A percentile compares a stretch with the other conserved stretches of the same genome.
Evolutionary conservation across 257 asterid genomes (phyloP).

Genomic region (Petrea volubilis): DNA sequence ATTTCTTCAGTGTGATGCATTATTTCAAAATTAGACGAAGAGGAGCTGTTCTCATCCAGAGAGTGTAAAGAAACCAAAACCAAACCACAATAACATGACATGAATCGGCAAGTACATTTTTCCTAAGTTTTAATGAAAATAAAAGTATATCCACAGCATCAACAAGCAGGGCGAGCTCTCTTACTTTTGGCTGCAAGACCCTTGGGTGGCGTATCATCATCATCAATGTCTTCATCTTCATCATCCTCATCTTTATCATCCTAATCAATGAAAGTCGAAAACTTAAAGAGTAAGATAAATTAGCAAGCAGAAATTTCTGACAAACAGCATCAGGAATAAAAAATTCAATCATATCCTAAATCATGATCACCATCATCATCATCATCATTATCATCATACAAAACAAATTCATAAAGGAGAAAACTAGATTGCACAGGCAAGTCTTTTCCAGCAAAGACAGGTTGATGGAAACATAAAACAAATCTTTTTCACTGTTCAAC

Average conservation of each 20-base stretch:
- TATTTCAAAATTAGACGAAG: neutral
- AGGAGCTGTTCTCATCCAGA: neutral
- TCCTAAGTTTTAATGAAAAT: neutral
- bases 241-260: slow-evolving; percentile 49
- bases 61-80: neutral
- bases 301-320: neutral
- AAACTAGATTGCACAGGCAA: neutral
- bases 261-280: slow-evolving; percentile 31
- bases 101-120: neutral
- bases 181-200: slow-evolving; percentile 80
- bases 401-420: neutral
- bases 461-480: neutral
- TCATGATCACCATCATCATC: slow-evolving; percentile 6
- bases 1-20: neutral
- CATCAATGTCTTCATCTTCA: slow-evolving; percentile 37
- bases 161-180: slow-evolving; percentile 23
- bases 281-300: neutral
- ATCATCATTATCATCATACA: slow-evolving; percentile 6
- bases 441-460: neutral
- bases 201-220: slow-evolving; percentile 54
- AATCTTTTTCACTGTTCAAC: neutral
- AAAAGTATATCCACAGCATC: neutral
- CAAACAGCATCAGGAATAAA: slow-evolving; percentile 5
- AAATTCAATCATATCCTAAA: neutral
- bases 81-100: neutral